Base-by-base conservation (phyloP, 2,329 filamentous ascomycete species). In the Diplodia mutila region DNA sequence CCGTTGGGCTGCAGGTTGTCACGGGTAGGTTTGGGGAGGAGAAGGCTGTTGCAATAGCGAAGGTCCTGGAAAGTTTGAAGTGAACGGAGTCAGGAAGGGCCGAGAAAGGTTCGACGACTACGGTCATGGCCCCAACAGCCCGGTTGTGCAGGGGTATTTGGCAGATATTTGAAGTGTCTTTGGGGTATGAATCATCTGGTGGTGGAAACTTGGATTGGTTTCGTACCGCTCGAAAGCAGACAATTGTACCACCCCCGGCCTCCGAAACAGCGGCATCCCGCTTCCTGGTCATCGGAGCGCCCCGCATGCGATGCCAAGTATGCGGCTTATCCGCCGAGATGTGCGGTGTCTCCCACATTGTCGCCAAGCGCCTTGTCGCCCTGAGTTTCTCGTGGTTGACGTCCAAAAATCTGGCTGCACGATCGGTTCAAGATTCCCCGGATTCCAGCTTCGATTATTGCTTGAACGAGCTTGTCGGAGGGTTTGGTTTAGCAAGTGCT, bases 1-100 rank as follows among this genome's bases (percentile, higher is more conserved):
- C 71, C 1, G 63, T 72, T 9, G 68, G 69, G n/a, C 59, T 72
- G 37, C 71, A 72, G 61, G 59, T 72, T 25, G 69, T 72, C 9
- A 68, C 66, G 21, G 71, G 71, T 0, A 63, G 65, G n/a, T 71
- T 70, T 55, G 71, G 70, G 0, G 71, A 72, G 54, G 71, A 71
- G 57, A 72, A 68, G 37, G 67, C 69, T 8, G 68, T 72, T 11
- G 68, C 67, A n/a, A 66, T 71, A 18, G 68, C 70, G 5, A 72
- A 71, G 63, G 52, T 71, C 9, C 52, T 71, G 16, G 61, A 70
- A 29, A 67, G 65, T n/a, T 27, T 71, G 29, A 37, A 63, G 25
- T 67, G 3, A 34, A 21, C n/a, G 23, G 48, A 25, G 51, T 16
- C 25, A 6, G 51, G 21, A 25, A 51, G 18, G 29, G 7, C 29